Base-by-base conservation (phyloP, 2,329 filamentous ascomycete species). In the Hypomyces rosellus region DNA sequence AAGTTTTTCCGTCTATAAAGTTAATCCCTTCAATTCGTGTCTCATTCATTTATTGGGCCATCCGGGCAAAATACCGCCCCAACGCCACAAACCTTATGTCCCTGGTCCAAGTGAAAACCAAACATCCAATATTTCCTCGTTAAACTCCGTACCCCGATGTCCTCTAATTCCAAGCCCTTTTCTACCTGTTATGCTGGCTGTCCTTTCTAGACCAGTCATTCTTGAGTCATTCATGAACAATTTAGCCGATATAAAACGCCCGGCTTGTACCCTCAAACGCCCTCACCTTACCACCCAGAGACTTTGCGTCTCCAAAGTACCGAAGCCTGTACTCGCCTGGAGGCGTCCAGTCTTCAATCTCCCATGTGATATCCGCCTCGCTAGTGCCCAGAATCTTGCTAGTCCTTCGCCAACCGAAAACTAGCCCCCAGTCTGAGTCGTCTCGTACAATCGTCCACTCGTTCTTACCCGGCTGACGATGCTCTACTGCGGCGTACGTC, bases 291-390 rank as follows among this genome's bases (percentile, higher is more conserved):
- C 85, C 88, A 13, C 72, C 73, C 52, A 82, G 64, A 15, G 74
- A 72, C 75, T 89, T 96, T 15, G 80, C 75, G 69, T 95, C 88
- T 0, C 91, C 91, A 69, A 84, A 90, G 64, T 96, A 96, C 65
- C 75, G 78, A 40, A 96, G 69, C 34, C 89, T 74, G 68, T 95
- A 96, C 54, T 74, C 78, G 0, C 88, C 90, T 9, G 63, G 68
- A 57, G 71, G 70, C 38, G 73, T 74, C 56, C 74, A 74, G 46
- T 74, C 71, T 66, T 86, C 84, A 57, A 89, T 86, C 66, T 90
- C 84, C 91, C 91, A 96, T 44, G 75, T 76, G 43, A 96, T 74
- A 1, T 73, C 81, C 1, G 89, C 90, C 62, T 88, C 79, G 61
- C 88, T 95, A 34, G 84, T 85, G 0, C 85, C 90, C 20, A 88